Evolutionary conservation across 2,329 filamentous ascomycete species (phyloP), one percentile per base, ranked within the genome.

Genomic region (Ascosphaera pollenicola): DNA sequence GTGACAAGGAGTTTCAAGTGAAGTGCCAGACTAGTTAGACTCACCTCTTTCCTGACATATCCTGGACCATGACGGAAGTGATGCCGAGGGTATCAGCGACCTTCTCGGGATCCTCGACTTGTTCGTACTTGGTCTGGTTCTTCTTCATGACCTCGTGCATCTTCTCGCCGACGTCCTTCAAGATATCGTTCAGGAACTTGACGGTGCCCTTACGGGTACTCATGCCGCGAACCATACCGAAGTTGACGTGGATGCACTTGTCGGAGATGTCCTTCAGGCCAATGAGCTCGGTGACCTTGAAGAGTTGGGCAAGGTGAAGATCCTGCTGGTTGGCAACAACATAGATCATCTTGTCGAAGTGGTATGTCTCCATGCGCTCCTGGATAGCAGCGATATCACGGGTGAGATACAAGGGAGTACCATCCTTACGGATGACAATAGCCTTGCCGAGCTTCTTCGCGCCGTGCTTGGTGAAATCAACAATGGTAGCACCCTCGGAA

Each of bases 101-200:
- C 40, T 72, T 69, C 40, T 73, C 75, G 0, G 87, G 87, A 56
- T 95, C 67, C 51, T 77, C 79, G 16, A 98, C 77, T 59, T 94
- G 84, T 41, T 73, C 63, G 59, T 95, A 98, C 66, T 98, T 98
- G 53, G 70, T 67, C 50, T 79, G 69, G 57, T 95, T 95, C 63
- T 78, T 78, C 59, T 65, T 73, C 89, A 98, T 98, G 39, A 91
- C 82, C 44, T 93, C 82, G 65, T 95, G 87, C 89, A 98, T 98
- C 61, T 85, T 82, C 40, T 94, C 87, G 50, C 73, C 76, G 6
- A 91, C 83, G 48, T 85, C 79, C 32, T 70, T 66, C 41, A 85
- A 65, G 48, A 84, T 82, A 48, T 80, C 75, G 49, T 76, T 66
- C 45, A 73, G 55, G 61, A 81, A 82, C 57, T 79, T 79, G 49